A percentile compares a stretch with the other conserved stretches of the same genome.
phyloP scores from a whole-genome alignment of 345 rosid species.

The Diplotaxis tenuifolia region DNA sequence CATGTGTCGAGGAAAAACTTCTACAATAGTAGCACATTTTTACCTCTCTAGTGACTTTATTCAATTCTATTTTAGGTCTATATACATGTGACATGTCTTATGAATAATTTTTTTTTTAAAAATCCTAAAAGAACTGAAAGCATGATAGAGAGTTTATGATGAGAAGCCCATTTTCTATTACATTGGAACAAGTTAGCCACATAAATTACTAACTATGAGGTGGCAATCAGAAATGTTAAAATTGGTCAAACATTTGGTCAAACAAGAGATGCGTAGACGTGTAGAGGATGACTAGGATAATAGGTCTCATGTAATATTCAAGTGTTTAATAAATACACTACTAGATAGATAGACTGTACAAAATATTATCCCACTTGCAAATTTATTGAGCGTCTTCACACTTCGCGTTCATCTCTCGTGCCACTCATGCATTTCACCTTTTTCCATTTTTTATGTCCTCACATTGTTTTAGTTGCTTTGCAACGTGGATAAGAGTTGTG shows the following conservation, averaged over 20 bases:
- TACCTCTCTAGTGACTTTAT: background rate
- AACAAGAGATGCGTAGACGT: conserved; percentile 20
- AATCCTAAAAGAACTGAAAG: background rate
- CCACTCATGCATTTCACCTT: conserved; percentile 24
- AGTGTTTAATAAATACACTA: conserved; percentile 25
- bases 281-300: conserved; percentile 1
- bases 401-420: conserved; percentile 31
- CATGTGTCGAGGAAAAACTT: background rate
- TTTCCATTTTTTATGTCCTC: background rate
- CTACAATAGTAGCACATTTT: background rate
- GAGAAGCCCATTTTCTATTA: background rate
- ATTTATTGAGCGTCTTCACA: conserved; percentile 26
- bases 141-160: background rate
- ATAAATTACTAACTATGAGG: background rate
- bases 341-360: background rate
- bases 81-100: background rate
- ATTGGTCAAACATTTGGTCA: background rate
- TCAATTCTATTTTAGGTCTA: background rate
- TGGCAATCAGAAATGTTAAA: background rate
- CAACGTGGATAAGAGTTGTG: background rate
- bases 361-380: conserved; percentile 8
- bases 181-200: background rate
- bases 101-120: background rate
- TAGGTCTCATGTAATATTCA: conserved; percentile 25
- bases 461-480: background rate